Conservation (phyloP, 148 eudicot species). For the Amaranthus cruentus region DNA sequence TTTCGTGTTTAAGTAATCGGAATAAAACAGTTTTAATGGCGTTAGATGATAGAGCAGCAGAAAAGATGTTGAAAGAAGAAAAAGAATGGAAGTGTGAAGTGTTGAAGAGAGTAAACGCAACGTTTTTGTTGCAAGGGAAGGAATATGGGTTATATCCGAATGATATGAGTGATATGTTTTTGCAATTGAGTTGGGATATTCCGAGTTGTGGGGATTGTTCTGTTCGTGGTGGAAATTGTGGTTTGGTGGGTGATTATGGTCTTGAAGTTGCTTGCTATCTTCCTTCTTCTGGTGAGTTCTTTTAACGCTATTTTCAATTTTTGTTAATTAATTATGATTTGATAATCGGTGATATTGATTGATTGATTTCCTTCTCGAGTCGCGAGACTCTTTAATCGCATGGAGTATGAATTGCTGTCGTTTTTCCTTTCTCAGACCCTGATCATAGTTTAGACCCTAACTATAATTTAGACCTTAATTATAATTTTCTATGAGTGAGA, state of each 20-base stretch:
- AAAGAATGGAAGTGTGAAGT: conserved; percentile 24
- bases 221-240: conserved; percentile 40
- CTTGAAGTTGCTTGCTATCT: conserved; percentile 33
- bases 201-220: conserved; percentile 48
- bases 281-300: conserved; percentile 16
- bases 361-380: too few species aligned
- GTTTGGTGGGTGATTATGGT: conserved; percentile 30
- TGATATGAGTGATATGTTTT: conserved; percentile 28
- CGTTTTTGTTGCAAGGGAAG: conserved; percentile 22
- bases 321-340: too few species aligned
- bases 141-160: conserved; percentile 15
- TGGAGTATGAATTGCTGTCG: too few species aligned
- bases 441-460: too few species aligned
- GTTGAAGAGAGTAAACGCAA: conserved; percentile 23
- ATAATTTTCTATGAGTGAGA: too few species aligned
- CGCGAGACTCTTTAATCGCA: too few species aligned
- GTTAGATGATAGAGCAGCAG: conserved; percentile 4
- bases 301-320: too few species aligned
- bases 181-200: conserved; percentile 42
- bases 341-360: too few species aligned
- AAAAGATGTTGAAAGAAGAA: background rate
- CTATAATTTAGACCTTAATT: too few species aligned
- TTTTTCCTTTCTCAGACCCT: too few species aligned
- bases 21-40: conserved; percentile 31
- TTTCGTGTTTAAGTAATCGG: conserved; percentile 34